A percentile compares a stretch with the other conserved stretches of the same genome.
phyloP scores from a whole-genome alignment of 495 filamentous ascomycete genomes.

The Trichoderma asperelloides region DNA sequence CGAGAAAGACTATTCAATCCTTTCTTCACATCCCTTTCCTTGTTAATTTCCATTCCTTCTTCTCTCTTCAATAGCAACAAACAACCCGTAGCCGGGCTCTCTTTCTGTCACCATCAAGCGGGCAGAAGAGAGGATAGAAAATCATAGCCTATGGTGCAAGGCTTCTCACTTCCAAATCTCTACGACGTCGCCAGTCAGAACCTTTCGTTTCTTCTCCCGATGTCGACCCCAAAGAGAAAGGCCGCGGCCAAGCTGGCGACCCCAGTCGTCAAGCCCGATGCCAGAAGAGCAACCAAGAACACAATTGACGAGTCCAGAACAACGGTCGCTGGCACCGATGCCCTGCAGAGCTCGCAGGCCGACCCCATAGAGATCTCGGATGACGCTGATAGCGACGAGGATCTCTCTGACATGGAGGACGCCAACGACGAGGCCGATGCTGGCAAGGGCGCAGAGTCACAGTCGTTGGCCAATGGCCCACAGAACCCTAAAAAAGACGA shows the following conservation, averaged over 20 bases:
- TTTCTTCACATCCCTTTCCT: neutral
- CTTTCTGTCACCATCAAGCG: too few species aligned
- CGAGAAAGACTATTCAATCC: neutral
- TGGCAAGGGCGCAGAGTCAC: neutral
- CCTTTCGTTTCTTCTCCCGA: conserved; percentile 15
- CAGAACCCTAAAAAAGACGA: conserved; percentile 36
- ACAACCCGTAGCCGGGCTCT: too few species aligned
- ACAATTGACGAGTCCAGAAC: conserved; percentile 68
- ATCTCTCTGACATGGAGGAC: conserved; percentile 14
- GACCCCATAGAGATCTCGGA: conserved; percentile 47
- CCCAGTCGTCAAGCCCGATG: conserved; percentile 47
- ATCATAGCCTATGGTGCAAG: too few species aligned
- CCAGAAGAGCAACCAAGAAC: conserved; percentile 48
- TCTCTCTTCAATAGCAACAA: neutral
- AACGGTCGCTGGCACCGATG: conserved; percentile 41
- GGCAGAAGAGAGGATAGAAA: too few species aligned
- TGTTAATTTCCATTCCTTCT: neutral
- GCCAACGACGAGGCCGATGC: neutral
- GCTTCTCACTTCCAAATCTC: neutral
- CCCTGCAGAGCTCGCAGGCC: conserved; percentile 20
- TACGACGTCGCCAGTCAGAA: neutral
- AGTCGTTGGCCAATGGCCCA: conserved; percentile 17
- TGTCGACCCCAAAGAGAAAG: conserved; percentile 46
- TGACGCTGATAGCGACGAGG: conserved; percentile 35
- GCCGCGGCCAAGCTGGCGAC: conserved; percentile 36